Conservation (phyloP, 2,329 filamentous ascomycete species). For the Arthrobotrys musiformis region DNA sequence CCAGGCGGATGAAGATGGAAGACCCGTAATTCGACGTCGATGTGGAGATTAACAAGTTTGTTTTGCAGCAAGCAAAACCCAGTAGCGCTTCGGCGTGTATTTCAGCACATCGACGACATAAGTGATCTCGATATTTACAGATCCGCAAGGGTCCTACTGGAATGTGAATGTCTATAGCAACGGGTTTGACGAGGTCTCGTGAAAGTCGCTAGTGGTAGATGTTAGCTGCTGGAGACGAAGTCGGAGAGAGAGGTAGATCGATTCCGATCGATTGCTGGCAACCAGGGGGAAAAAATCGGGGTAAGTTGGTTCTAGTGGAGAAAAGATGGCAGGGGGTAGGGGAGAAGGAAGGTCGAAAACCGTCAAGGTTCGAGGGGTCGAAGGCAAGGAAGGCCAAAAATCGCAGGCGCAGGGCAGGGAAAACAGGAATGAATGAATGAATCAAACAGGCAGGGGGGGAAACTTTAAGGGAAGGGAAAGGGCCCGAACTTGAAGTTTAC, state of each 20-base stretch:
- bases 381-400: constrained; percentile 11
- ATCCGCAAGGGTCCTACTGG: background rate
- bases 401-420: constrained; percentile 23
- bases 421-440: constrained; percentile 32
- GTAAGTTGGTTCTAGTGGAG: background rate
- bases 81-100: constrained; percentile 8
- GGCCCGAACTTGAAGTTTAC: background rate
- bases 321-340: background rate
- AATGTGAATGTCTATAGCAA: constrained; percentile 5
- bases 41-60: constrained; percentile 39
- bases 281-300: background rate
- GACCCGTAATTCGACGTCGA: constrained; percentile 36
- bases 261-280: background rate
- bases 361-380: constrained; percentile 1
- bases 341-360: constrained; percentile 15
- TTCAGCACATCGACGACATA: constrained; percentile 34
- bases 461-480: too few relatives aligned
- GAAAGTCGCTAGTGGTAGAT: constrained; percentile 4
- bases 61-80: constrained; percentile 5
- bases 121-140: constrained; percentile 3
- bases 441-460: constrained; percentile 37
- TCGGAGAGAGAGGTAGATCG: background rate
- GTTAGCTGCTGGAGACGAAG: constrained; percentile 1
- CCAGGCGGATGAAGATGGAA: constrained; percentile 33
- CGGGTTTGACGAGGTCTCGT: constrained; percentile 6